Evolutionary conservation across 202 grass and related monocot genomes (phyloP), one percentile per base, ranked within the genome.

Genomic region (Miscanthus sacchariflorus): DNA sequence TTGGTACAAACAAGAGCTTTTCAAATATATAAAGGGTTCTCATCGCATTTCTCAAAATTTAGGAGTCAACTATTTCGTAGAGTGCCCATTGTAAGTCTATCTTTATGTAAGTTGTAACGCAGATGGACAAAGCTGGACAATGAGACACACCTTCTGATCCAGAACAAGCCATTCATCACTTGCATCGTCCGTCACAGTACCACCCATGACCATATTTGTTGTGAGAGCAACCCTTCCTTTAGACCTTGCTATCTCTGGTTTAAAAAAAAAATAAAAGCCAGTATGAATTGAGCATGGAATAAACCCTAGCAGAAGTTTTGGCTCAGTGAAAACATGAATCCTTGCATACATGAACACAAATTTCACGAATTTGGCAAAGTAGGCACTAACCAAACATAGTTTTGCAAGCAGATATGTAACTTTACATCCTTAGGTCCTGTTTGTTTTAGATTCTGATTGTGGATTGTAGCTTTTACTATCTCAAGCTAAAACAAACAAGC

Each of bases 211-310:
- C 81, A 99, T 89, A 92, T 99, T 99, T 82, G 94, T 96, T 52
- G 97, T 99, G 80, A 93, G 97, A 54, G 97, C 94, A 79, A 96
- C 92, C 78, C 97, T 90, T 86, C 96, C 96, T 92, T 99, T 93
- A 43, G 94, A 92, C 70, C 85, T 91, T 76, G 97, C 95, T 83
- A 99, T 86, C 90, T 99, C 97, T 99, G 88, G 18, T 88, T 89
- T 46, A 5, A 54, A 7, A 84, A 24, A n/a, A 80, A 85, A 68
- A 80, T 59, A 84, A 18, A 54, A 78, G 56, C 49, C 42, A 54
- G 23, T 35, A 65, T 10, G 30, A 77, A 86, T 2, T 39, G 61
- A 84, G 49, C 56, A 80, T 72, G 25, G n/a, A 18, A 61, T 39
- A 70, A 84, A 44, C 54, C 28, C 70, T 45, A 52, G 13, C 2